Base-by-base conservation (phyloP, 2,329 filamentous ascomycete species). In the Lachnellula suecica region DNA sequence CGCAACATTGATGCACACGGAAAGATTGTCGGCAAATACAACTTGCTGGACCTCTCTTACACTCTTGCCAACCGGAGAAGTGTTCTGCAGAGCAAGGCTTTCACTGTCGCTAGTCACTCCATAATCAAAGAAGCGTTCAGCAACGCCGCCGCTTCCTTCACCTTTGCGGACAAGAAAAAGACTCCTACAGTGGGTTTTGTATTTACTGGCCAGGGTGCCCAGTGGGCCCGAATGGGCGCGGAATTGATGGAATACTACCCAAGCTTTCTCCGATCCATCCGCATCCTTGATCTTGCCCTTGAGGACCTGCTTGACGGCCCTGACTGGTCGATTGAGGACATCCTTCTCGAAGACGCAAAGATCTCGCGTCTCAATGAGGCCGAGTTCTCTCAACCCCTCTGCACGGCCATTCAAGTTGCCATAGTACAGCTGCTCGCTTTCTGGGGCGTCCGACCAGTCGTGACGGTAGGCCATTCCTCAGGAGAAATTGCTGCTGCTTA, bases 401-500 rank as follows among this genome's bases (percentile, higher is more conserved):
- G 70, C 52, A 76, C 74, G 0, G 73, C 76, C 0, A 53, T 81
- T 2, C 78, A 81, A 58, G 63, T 81, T 13, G 49, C 69, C 0
- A 57, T 79, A 2, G 70, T 74, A 0, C 64, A 73, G 8, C 64
- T 79, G 2, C 63, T 80, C 1, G 27, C 68, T 17, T 68, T 70
- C 2, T 76, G 70, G 68, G 69, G 68, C 1, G 60, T 79, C n/a
- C 56, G 48, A 3, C 71, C 74, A 0, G 38, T 52, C 0, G 67
- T 63, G 2, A 72, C 74, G 0, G 64, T 70, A 2, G 74, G 76
- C 2, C 76, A 79, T 58, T 78, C 74, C 0, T 70, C 66, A 23
- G 76, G 76, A 6, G 76, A 79, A 51, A 76, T 78, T 23, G 74
- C 63, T 3, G 75, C 76, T 1, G 73, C 76, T 0, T 78, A 73